Conservation (phyloP, 2,329 filamentous ascomycete species). For the Fusarium sp. region DNA sequence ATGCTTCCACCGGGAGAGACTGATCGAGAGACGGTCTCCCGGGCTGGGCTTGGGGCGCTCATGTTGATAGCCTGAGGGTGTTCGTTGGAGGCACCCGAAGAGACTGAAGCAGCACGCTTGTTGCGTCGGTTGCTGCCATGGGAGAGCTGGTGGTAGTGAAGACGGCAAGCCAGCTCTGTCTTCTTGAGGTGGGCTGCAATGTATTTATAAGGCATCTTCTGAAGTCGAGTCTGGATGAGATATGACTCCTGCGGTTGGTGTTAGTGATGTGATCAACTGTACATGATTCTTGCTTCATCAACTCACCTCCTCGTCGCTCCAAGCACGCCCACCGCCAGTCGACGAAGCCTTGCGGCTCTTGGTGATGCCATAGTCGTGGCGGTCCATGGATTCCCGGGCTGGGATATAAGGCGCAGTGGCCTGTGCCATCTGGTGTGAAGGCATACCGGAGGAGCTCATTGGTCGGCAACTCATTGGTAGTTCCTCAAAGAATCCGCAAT, state of each 20-base stretch:
- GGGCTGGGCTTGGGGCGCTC: conserved; percentile 62
- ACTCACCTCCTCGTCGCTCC: conserved; percentile 85
- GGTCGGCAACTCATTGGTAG: conserved; percentile 35
- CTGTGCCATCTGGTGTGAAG: conserved; percentile 61
- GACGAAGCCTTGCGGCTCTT: conserved; percentile 76
- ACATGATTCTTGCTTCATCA: background rate
- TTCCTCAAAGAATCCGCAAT: conserved; percentile 34
- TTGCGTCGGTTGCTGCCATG: conserved; percentile 85
- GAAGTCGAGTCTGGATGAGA: conserved; percentile 82
- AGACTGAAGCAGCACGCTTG: conserved; percentile 78
- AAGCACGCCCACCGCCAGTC: conserved; percentile 80
- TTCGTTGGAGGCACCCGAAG: conserved; percentile 66
- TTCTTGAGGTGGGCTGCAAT: conserved; percentile 88
- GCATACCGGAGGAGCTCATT: conserved; percentile 54
- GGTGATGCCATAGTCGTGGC: conserved; percentile 68
- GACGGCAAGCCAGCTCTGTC: conserved; percentile 85
- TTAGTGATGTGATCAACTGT: conserved; percentile 25
- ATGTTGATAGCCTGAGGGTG: conserved; percentile 61
- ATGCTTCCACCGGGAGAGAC: conserved; percentile 60
- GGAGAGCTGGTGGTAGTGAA: conserved; percentile 88
- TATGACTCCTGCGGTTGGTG: conserved; percentile 74
- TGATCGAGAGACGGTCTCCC: conserved; percentile 61
- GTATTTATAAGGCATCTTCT: conserved; percentile 93
- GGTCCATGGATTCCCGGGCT: conserved; percentile 64
- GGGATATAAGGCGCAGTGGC: conserved; percentile 60